Conservation (phyloP, 2,329 filamentous ascomycete genomes). For the Metarhizium brunneum region DNA sequence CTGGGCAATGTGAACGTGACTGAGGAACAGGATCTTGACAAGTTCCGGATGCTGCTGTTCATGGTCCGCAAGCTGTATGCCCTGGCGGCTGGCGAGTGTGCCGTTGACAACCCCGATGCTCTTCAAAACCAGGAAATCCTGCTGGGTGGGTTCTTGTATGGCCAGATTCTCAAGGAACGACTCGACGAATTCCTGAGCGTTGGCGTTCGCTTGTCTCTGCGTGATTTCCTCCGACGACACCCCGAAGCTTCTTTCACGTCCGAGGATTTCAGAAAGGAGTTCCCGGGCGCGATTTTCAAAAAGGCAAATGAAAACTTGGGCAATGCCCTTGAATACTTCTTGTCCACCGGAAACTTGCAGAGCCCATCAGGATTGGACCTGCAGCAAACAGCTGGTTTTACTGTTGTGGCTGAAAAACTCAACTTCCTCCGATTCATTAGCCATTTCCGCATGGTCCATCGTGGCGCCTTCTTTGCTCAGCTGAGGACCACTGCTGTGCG, state of each 20-base stretch:
- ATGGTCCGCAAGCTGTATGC: constrained; percentile 96
- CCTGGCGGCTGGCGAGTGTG: constrained; percentile 83
- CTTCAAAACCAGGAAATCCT: constrained; percentile 94
- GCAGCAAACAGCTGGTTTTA: constrained; percentile 91
- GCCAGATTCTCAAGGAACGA: constrained; percentile 90
- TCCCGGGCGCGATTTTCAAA: constrained; percentile 66
- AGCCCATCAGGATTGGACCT: constrained; percentile 88
- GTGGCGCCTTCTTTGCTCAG: constrained; percentile 97
- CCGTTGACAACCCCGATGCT: constrained; percentile 91
- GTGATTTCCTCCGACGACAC: constrained; percentile 47
- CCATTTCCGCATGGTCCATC: constrained; percentile 98
- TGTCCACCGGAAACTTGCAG: constrained; percentile 89
- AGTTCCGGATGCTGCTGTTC: constrained; percentile 88
- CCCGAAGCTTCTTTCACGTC: constrained; percentile 67
- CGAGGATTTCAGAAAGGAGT: constrained; percentile 69
- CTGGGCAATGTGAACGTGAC: constrained; percentile 79
- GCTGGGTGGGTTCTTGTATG: constrained; percentile 86
- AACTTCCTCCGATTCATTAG: constrained; percentile 98
- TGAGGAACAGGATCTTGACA: constrained; percentile 76
- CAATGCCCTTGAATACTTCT: constrained; percentile 82
- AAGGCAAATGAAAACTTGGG: constrained; percentile 85
- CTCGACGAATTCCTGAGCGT: constrained; percentile 76
- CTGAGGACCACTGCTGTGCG: constrained; percentile 94
- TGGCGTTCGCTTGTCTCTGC: constrained; percentile 39
- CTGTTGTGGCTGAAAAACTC: constrained; percentile 95